Evolutionary conservation across 2,329 filamentous ascomycete species (phyloP), one percentile per base, ranked within the genome.

Genomic region (Ophiostoma tasmaniense): DNA sequence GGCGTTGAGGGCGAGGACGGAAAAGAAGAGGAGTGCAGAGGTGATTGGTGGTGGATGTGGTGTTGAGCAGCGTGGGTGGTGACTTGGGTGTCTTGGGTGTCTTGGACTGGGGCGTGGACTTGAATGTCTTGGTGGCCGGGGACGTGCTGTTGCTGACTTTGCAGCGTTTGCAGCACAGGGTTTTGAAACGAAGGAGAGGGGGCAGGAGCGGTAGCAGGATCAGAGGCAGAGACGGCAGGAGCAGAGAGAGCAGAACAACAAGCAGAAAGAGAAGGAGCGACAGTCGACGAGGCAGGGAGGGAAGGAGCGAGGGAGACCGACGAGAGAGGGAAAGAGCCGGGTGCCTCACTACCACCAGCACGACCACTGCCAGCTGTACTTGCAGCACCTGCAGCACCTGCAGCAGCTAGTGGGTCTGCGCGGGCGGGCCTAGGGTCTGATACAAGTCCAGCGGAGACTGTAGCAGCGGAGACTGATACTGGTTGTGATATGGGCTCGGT

Each of bases 121-220:
- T 20, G 68, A 25, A 10, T 68, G 68, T 64, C 66, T 70, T 37
- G 64, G 39, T 17, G 25, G 55, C 28, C 22, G 68, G 37, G 20
- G 25, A 61, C 55, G 17, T 61, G 30, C 30, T 62, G 14, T 30
- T 35, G 59, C 28, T 35, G 28, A n/a, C 17, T 39, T 39, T 39
- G 37, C 33, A 33, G 37, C 37, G 33, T 62, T 35, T 62, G 28
- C 59, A 62, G 59, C 17, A 17, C 61, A 50, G 67, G 52, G 35
- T 35, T 69, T 64, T 70, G 70, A 71, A 71, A 71, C 70, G 61
- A 25, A 45, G 42, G 33, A 50, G 17, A 28, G 25, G 39, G 14
- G 50, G 37, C 13, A 25, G 39, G 17, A 45, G 52, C 22, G 61
- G 50, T 30, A 25, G 8, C 39, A 66, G 66, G n/a, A n/a, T n/a